These are phyloP conservation scores for Botrytis squamosa DNA, from an alignment of 2,329 filamentous ascomycete genomes.

Conservation along the genomic window DNA sequence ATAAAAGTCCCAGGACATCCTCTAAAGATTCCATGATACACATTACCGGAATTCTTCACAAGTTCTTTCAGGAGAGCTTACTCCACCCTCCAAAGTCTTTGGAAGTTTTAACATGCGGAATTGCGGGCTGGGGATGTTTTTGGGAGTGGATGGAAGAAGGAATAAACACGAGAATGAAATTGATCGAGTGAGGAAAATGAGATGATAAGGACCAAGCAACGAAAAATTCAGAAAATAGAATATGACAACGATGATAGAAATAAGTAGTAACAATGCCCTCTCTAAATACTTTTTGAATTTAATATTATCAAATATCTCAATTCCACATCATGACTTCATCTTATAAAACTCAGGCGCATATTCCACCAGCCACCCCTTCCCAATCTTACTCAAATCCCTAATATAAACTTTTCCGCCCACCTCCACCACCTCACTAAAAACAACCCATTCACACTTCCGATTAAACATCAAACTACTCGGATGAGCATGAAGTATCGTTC, in stretches of 20 bases:
- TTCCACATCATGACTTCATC: conserved; percentile 40
- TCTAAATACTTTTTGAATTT: neutral
- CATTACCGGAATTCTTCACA: neutral
- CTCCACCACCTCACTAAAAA: conserved; percentile 93
- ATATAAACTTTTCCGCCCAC: conserved; percentile 87
- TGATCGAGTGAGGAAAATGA: neutral
- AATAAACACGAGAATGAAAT: fast-evolving
- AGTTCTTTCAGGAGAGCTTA: neutral
- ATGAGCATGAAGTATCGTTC: conserved; percentile 78
- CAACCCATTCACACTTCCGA: conserved; percentile 91
- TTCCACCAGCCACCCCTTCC: conserved; percentile 88
- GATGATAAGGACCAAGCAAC: neutral
- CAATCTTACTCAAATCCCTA: conserved; percentile 86
- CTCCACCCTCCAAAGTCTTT: fast-evolving
- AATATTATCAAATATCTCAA: too few species aligned
- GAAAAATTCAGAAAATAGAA: neutral
- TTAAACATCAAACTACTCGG: conserved; percentile 95
- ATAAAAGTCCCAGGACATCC: too few species aligned
- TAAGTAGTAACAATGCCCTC: neutral
- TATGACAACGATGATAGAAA: neutral
- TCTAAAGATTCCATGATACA: neutral
- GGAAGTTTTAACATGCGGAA: neutral
- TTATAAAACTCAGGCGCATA: conserved; percentile 84
- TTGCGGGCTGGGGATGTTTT: neutral
- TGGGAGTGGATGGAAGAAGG: neutral